Evolutionary conservation across 2,329 filamentous ascomycete genomes (phyloP).

Genomic region (Pseudocercospora eumusae): DNA sequence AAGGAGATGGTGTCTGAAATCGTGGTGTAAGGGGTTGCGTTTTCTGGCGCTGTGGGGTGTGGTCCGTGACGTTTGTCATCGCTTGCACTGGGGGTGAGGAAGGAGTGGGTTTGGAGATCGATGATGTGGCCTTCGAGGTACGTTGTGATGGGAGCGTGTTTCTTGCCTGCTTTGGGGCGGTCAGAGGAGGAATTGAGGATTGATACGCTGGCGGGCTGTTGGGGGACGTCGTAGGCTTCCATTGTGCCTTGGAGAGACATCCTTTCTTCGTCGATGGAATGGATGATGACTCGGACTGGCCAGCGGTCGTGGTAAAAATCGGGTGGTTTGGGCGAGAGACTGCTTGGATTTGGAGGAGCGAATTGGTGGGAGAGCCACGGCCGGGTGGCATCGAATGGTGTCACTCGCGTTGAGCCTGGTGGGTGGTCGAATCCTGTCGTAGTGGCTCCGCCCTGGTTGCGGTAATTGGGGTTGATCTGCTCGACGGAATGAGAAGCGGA

Average conservation of each 20-base stretch:
- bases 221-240: slow-evolving; percentile 69
- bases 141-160: slow-evolving; percentile 61
- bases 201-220: slow-evolving; percentile 40
- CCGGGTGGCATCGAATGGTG: slow-evolving; percentile 38
- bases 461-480: slow-evolving; percentile 39
- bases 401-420: slow-evolving; percentile 32
- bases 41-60: slow-evolving; percentile 21
- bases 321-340: slow-evolving; percentile 15
- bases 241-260: slow-evolving; percentile 69
- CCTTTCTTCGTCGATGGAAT: slow-evolving; percentile 59
- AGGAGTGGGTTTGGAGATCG: slow-evolving; percentile 55
- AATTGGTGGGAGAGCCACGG: slow-evolving; percentile 43
- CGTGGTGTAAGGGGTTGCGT: slow-evolving; percentile 29
- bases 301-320: slow-evolving; percentile 57
- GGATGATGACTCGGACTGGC: slow-evolving; percentile 68
- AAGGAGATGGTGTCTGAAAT: slow-evolving; percentile 43
- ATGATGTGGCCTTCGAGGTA: slow-evolving; percentile 70
- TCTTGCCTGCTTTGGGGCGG: slow-evolving; percentile 40
- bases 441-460: slow-evolving; percentile 15
- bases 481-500: slow-evolving; percentile 30
- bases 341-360: slow-evolving; percentile 26
- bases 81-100: slow-evolving; percentile 53
- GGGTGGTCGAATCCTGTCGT: slow-evolving; percentile 34
- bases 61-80: slow-evolving; percentile 22
- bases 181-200: slow-evolving; percentile 26